Evolutionary conservation across 2,329 filamentous ascomycete species (phyloP), one percentile per base, ranked within the genome.

Genomic region (Cordyceps javanica): DNA sequence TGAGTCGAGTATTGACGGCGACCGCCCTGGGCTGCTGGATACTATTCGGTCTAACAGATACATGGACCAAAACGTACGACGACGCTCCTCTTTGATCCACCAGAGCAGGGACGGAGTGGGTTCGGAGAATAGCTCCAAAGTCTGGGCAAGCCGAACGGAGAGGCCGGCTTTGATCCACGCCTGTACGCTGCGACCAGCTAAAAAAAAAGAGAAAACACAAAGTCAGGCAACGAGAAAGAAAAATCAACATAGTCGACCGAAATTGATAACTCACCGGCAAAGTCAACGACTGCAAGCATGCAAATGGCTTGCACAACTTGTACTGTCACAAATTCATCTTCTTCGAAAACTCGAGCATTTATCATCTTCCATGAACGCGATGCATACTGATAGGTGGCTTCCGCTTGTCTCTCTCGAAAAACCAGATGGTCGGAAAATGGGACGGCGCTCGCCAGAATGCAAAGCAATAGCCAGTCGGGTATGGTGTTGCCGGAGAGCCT

Each of bases 321-420:
- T 92, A 92, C 70, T 77, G 78, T 0, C 67, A 90, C 60, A 82
- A 91, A 65, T 92, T 93, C 72, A 86, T 92, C 64, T 89, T 86
- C 67, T 26, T 45, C 42, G 25, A 45, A 45, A 7, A 45, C 26
- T 16, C 42, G 42, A 28, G 21, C 16, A 45, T 45, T 16, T 5
- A 45, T 45, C 13, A 9, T 28, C 26, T 28, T 28, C 42, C 42
- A 45, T 28, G 42, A 28, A 45, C 23, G 26, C 10, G 42, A 45
- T 16, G 42, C 42, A 6, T 45, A 45, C 25, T 16, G n/a, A 4
- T 26, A 6, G 42, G 23, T 23, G n/a, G 42, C 42, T 6, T 45
- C 42, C 14, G 42, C 23, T 16, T 45, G 42, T 23, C 42, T 45
- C 0, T 28, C 23, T 16, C 26, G 42, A 45, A 45, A 28, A n/a